Conservation (phyloP, 2,329 filamentous ascomycete species). For the Samsoniella hepiali region DNA sequence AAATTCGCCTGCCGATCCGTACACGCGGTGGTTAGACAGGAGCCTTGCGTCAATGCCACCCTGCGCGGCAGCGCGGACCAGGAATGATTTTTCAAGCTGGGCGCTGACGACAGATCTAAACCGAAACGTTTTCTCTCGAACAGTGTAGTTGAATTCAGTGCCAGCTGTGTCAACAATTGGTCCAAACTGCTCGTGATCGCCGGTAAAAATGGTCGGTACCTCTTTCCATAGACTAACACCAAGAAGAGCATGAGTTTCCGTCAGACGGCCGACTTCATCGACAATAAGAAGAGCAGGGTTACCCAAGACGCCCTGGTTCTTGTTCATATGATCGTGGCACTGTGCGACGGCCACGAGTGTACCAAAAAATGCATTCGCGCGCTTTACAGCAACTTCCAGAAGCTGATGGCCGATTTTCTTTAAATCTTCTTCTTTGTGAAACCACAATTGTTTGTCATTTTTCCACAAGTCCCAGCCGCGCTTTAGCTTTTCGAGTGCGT, state of each 20-base stretch:
- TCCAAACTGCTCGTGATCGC: conserved; percentile 1
- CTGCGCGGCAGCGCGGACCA: neutral
- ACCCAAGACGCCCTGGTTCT: neutral
- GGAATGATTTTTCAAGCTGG: neutral
- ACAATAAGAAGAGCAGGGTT: neutral
- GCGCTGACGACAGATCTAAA: neutral
- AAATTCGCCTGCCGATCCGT: conserved; percentile 2
- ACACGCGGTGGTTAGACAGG: neutral
- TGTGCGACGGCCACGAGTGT: neutral
- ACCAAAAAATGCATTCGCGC: neutral
- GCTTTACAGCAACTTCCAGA: neutral
- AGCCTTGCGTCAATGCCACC: neutral
- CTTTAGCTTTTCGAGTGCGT: neutral
- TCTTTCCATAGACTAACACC: neutral
- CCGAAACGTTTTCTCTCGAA: neutral
- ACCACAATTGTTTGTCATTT: neutral
- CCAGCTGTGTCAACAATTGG: neutral
- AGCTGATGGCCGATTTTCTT: neutral
- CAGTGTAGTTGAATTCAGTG: neutral
- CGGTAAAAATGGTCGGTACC: neutral
- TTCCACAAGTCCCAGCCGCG: neutral
- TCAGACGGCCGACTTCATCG: conserved; percentile 6
- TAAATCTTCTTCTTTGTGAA: neutral
- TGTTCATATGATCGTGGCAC: neutral
- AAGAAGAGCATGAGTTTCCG: neutral